Evolutionary conservation across 148 eudicot genomes (phyloP), one percentile per base, ranked within the genome.

Genomic region (Polygonum maritimum): DNA sequence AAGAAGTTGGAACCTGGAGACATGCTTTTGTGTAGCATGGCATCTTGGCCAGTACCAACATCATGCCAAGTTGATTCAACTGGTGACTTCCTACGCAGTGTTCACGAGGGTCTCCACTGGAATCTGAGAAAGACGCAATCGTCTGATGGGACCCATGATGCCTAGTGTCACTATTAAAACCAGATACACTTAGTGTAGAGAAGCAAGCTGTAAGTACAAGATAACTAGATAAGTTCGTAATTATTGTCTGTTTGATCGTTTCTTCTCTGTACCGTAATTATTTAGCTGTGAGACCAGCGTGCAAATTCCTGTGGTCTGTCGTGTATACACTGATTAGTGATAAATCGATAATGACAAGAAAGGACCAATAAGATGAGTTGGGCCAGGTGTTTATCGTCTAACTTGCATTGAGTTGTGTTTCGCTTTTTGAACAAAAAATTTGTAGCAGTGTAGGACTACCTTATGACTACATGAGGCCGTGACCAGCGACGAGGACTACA

Each of bases 1-100:
- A 91, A 82, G 86, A 79, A 74, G 81, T 80, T 91, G 77, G 89
- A 81, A 3, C 88, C 96, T 0, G 96, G 96, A 4, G 96, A 91
- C 80, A 93, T 96, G 6, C 92, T 94, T 31, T 82, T 92, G 40
- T 94, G 98, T 87, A 94, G 98, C 88, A 92, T 94, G 89, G 96
- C 98, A 3, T 85, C 92, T 54, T 94, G 98, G 92, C 98, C 98
- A 4, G 98, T 94, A 8, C 96, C 98, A n/a, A 95, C 96, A 10
- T 97, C 97, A 1, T 92, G 98, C 65, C 93, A 88, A 77, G 78
- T 70, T 2, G 94, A 92, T 81, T 89, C 98, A 18, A 95, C 96
- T 72, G 82, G 79, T 5, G 98, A 95, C 72, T 95, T 95, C 84
- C 78, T 95, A 41, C 91, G 88, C 51, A 92, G 97, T 82, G 89